phyloP scores from a whole-genome alignment of 73 alveolate genomes.

The Effrenium voratum region DNA sequence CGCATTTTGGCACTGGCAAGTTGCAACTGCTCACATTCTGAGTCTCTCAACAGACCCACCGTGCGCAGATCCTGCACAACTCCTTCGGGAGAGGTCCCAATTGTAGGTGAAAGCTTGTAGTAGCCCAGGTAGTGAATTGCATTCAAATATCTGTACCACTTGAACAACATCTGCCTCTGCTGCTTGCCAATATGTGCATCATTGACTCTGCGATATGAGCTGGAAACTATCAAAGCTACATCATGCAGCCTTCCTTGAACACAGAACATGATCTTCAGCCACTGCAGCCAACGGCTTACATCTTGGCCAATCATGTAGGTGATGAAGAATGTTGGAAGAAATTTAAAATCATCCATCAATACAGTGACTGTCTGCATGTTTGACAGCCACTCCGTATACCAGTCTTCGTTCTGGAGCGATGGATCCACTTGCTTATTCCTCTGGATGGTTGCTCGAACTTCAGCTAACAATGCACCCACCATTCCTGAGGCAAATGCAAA shows the following conservation, averaged over 20 bases:
- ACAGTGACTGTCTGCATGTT: constrained; percentile 59
- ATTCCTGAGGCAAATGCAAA: constrained; percentile 74
- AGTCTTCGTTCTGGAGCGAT: constrained; percentile 55
- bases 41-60: constrained; percentile 31
- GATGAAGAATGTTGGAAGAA: constrained; percentile 72
- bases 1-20: constrained; percentile 58
- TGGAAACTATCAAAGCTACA: constrained; percentile 40
- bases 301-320: constrained; percentile 84
- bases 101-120: constrained; percentile 55
- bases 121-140: constrained; percentile 76
- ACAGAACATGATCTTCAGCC: constrained; percentile 72
- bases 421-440: constrained; percentile 80
- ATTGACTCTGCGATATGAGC: constrained; percentile 62
- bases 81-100: constrained; percentile 74
- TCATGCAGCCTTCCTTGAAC: constrained; percentile 83
- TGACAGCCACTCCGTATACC: constrained; percentile 59
- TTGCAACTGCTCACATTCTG: constrained; percentile 55
- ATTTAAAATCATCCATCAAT: constrained; percentile 70
- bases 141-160: constrained; percentile 74
- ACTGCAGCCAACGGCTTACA: constrained; percentile 73
- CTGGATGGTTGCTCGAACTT: constrained; percentile 40
- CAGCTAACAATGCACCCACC: constrained; percentile 79
- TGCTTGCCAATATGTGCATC: constrained; percentile 48
- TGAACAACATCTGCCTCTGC: constrained; percentile 79
- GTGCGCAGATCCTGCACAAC: constrained; percentile 85